phyloP scores from a whole-genome alignment of 306 rosid species.

The Ormosia emarginata region DNA sequence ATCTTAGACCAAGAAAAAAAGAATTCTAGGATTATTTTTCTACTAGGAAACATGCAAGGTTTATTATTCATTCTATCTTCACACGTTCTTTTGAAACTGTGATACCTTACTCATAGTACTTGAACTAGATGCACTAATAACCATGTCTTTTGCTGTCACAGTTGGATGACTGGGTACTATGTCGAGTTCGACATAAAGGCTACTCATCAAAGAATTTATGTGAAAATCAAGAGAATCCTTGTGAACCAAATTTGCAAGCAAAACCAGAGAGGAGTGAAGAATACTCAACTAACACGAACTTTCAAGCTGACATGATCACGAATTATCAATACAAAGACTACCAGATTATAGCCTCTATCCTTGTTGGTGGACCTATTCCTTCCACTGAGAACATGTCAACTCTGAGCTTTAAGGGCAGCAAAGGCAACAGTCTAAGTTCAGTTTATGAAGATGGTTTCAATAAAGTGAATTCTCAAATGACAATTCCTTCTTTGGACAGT shows the following conservation, averaged over 20 bases:
- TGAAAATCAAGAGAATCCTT: slow-evolving; percentile 37
- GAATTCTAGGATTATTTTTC: neutral
- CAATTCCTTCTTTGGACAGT: slow-evolving; percentile 32
- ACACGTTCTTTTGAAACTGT: neutral
- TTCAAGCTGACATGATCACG: slow-evolving; percentile 24
- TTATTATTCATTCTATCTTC: neutral
- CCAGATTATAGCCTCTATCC: slow-evolving; percentile 52
- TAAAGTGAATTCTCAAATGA: slow-evolving; percentile 32
- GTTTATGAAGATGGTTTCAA: slow-evolving; percentile 26
- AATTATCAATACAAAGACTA: slow-evolving; percentile 52
- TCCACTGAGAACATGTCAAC: slow-evolving; percentile 35
- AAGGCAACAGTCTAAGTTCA: slow-evolving; percentile 16
- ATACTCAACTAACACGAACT: slow-evolving; percentile 21
- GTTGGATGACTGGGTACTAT: slow-evolving; percentile 85
- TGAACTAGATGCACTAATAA: slow-evolving; percentile 5
- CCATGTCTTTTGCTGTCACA: slow-evolving; percentile 24
- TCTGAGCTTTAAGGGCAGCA: slow-evolving; percentile 22
- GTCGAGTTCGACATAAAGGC: slow-evolving; percentile 65
- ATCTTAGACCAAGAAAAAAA: neutral
- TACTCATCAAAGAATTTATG: slow-evolving; percentile 31
- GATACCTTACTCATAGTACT: neutral
- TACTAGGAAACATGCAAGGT: neutral
- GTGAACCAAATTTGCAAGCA: slow-evolving; percentile 17
- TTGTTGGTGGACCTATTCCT: slow-evolving; percentile 48
- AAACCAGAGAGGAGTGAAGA: slow-evolving; percentile 26